These are phyloP conservation scores for Leccinum variicolor DNA, from an alignment of 768 basidiomycete genomes.

Conservation along the genomic window DNA sequence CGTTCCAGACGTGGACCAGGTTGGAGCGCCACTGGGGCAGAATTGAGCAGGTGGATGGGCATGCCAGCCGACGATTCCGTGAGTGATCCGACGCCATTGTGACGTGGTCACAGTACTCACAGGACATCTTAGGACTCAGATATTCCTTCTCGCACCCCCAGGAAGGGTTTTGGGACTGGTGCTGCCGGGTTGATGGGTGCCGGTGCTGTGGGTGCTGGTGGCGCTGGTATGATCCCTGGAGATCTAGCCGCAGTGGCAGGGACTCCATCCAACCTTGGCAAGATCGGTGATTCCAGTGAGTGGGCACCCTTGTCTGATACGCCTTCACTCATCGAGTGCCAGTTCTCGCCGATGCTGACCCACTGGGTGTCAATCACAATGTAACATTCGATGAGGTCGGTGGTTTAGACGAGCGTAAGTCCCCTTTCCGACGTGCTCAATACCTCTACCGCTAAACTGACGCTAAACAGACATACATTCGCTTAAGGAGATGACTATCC, in stretches of 20 bases:
- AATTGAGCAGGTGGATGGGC: constrained; percentile 76
- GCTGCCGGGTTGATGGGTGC: constrained; percentile 53
- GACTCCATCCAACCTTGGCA: constrained; percentile 83
- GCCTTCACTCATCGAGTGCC: constrained; percentile 7
- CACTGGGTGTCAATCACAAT: constrained; percentile 87
- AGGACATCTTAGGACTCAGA: constrained; percentile 62
- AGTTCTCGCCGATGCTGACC: constrained; percentile 95
- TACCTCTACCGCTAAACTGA: constrained; percentile 1
- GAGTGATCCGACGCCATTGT: constrained; percentile 13
- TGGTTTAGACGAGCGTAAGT: constrained; percentile 87
- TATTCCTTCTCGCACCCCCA: constrained; percentile 58
- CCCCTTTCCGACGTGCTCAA: background rate
- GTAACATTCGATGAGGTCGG: constrained; percentile 97
- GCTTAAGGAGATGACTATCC: constrained; percentile 96
- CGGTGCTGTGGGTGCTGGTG: constrained; percentile 44
- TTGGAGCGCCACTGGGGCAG: constrained; percentile 78
- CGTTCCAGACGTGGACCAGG: constrained; percentile 52
- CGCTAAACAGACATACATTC: constrained; percentile 78
- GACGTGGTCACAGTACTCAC: background rate
- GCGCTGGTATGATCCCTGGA: constrained; percentile 55
- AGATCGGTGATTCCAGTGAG: constrained; percentile 74
- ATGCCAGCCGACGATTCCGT: constrained; percentile 70
- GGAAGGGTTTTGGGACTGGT: constrained; percentile 56
- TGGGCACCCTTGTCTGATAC: constrained; percentile 13
- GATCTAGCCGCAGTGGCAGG: constrained; percentile 63